Evolutionary conservation across 306 rosid species (phyloP).

Genomic region (Castanospermum australe): DNA sequence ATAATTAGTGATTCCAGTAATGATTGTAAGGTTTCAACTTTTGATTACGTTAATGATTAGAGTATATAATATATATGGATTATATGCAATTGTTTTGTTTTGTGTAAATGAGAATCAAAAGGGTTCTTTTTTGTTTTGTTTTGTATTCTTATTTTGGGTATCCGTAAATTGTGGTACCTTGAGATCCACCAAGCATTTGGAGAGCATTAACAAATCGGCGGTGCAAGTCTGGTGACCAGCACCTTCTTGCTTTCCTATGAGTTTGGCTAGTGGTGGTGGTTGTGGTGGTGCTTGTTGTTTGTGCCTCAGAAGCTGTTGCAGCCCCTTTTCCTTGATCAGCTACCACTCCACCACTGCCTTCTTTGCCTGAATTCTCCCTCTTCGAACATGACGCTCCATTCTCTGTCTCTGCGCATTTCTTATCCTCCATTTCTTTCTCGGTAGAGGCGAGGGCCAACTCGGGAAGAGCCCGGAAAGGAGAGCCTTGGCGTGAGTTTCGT

Average conservation of each 20-base stretch:
- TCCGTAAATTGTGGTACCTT: slow-evolving; percentile 49
- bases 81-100: not conserved
- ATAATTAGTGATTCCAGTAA: not conserved
- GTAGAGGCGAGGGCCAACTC: slow-evolving; percentile 69
- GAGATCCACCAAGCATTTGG: slow-evolving; percentile 98
- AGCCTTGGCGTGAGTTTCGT: slow-evolving; percentile 29
- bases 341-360: slow-evolving; percentile 23
- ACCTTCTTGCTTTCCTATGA: slow-evolving; percentile 95
- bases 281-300: slow-evolving; percentile 27
- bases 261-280: slow-evolving; percentile 41
- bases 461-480: slow-evolving; percentile 54
- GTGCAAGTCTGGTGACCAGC: slow-evolving; percentile 99
- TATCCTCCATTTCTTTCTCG: slow-evolving; percentile 46
- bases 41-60: not conserved
- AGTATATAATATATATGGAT: not conserved
- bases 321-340: slow-evolving; percentile 56
- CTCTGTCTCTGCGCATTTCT: slow-evolving; percentile 41
- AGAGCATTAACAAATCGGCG: slow-evolving; percentile 94
- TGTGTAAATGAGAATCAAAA: not conserved
- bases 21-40: not conserved
- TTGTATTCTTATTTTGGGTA: not conserved
- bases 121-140: not conserved
- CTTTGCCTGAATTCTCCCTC: slow-evolving; percentile 39
- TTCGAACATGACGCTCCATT: slow-evolving; percentile 35
- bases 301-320: slow-evolving; percentile 41